phyloP scores from a whole-genome alignment of 106 monocot species.

The Dendrobium catenatum region DNA sequence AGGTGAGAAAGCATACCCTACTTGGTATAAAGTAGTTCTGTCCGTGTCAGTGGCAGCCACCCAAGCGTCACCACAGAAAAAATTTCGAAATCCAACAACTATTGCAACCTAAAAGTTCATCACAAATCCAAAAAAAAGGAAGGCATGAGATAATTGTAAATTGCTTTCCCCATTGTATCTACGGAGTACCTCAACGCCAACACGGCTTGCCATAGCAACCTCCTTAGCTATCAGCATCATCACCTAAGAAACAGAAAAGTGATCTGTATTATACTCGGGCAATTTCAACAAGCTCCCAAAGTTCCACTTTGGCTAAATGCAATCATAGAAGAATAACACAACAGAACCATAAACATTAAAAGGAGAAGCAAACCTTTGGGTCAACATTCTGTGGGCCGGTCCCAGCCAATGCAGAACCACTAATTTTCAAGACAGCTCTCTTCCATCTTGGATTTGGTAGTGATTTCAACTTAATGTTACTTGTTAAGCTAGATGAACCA shows the following conservation, averaged over 20 bases:
- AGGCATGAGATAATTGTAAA: neutral
- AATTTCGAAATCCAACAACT: slow-evolving; percentile 94
- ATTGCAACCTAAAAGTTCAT: slow-evolving; percentile 59
- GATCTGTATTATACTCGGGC: too few species aligned
- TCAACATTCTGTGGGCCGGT: slow-evolving; percentile 78
- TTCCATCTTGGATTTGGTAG: slow-evolving; percentile 76
- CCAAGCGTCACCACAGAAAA: slow-evolving; percentile 91
- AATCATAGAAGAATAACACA: neutral
- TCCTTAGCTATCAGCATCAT: slow-evolving; percentile 82
- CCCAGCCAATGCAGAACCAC: slow-evolving; percentile 63
- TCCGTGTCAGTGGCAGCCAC: slow-evolving; percentile 61
- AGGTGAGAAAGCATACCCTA: slow-evolving; percentile 47
- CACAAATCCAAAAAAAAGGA: neutral
- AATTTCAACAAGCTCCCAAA: neutral
- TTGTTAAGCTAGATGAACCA: slow-evolving; percentile 29
- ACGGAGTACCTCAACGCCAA: slow-evolving; percentile 74
- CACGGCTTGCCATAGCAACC: slow-evolving; percentile 63
- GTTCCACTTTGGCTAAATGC: neutral
- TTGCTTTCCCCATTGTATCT: neutral
- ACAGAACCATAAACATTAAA: neutral
- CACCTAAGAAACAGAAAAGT: slow-evolving; percentile 30
- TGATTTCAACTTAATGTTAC: slow-evolving; percentile 45
- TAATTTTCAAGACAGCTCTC: slow-evolving; percentile 82
- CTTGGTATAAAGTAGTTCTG: slow-evolving; percentile 73
- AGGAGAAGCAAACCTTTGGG: slow-evolving; percentile 46